Evolutionary conservation across 768 basidiomycete genomes (phyloP).

Genomic region (Mycena galopus): DNA sequence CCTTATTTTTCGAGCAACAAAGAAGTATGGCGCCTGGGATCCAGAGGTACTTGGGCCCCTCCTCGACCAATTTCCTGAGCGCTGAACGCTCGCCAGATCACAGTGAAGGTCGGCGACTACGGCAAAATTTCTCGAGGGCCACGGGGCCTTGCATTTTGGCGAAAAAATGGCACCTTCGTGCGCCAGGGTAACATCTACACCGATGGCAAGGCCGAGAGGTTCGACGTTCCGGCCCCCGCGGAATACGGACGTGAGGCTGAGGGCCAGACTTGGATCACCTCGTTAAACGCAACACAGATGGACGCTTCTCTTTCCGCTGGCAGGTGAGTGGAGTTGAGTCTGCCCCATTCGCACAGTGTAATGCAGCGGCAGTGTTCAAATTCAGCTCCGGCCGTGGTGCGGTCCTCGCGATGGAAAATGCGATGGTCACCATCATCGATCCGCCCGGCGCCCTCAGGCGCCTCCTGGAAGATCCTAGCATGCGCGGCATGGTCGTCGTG

Average conservation of each 20-base stretch:
- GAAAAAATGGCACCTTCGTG: constrained; percentile 42
- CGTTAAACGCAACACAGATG: constrained; percentile 41
- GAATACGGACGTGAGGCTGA: constrained; percentile 35
- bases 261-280: constrained; percentile 46
- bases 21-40: too few relatives aligned
- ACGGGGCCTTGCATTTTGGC: constrained; percentile 39
- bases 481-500: constrained; percentile 45
- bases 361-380: constrained; percentile 44
- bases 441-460: constrained; percentile 43
- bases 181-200: constrained; percentile 52
- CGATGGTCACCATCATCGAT: constrained; percentile 43
- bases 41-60: too few relatives aligned
- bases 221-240: constrained; percentile 40
- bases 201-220: constrained; percentile 40
- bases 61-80: too few relatives aligned
- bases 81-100: too few relatives aligned
- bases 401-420: constrained; percentile 47
- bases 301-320: constrained; percentile 23
- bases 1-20: too few relatives aligned
- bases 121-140: constrained; percentile 42
- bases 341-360: constrained; percentile 38
- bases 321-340: constrained; percentile 21
- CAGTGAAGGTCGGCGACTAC: constrained; percentile 47
- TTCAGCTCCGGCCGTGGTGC: constrained; percentile 45
- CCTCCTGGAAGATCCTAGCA: constrained; percentile 42